Evolutionary conservation across 1,284 basidiomycete species (phyloP), one percentile per base, ranked within the genome.

Genomic region (Ustilago shanxiensis): DNA sequence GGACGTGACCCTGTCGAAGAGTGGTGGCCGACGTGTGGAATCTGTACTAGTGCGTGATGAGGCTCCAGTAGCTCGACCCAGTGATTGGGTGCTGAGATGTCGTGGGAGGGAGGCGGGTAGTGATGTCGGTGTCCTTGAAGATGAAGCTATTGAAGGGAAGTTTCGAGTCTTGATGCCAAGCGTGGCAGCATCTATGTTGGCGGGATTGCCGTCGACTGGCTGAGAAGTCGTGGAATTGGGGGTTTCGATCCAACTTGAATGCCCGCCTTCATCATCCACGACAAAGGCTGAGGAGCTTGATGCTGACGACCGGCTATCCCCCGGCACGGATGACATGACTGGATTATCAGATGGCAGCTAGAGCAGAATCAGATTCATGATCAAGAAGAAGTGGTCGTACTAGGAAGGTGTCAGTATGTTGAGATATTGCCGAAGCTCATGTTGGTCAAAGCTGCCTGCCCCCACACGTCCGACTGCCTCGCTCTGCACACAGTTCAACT

Each of bases 1-100:
- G 8, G 67, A 69, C 0, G 67, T 59, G 47, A 71, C 37, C 1
- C 68, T 67, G 35, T 78, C 72, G 44, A 74, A 66, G 39, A 77
- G 60, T 8, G 59, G 58, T 20, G 72, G 72, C 2, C 68, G 67
- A 8, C 65, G 71, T 3, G 33, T 28, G 6, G 53, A 47, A n/a
- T 70, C 63, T 50, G 29, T 31, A 54, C 70, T 66, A 51, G 24
- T 69, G 8, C 75, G 52, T 10, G 75, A 53, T 7, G 70, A 64
- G 8, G 49, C 53, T n/a, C 37, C n/a, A 9, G 58, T 49, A 11
- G 64, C 37, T 50, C 60, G 58, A 16, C 66, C 66, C 0, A 77
- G 52, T 1, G 74, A 61, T 24, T 53, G 69, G 3, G 69, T 69
- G 47, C 69, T 69, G 5, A 60, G 29, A 31, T 66, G 59, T 0